Conservation (phyloP, 2,329 filamentous ascomycete species). For the Pseudovirgaria hyperparasitica region DNA sequence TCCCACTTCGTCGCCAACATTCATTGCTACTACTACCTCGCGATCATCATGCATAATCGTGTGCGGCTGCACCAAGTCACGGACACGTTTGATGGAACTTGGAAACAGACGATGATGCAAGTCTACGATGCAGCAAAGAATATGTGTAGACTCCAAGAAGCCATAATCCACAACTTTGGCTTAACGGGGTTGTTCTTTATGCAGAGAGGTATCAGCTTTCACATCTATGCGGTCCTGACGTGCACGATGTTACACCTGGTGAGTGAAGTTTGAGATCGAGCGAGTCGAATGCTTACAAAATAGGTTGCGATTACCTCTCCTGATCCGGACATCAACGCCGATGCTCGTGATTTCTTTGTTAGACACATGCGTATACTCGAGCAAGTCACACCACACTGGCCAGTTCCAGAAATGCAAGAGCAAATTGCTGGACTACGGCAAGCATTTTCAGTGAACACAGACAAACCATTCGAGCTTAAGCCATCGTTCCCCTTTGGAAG, state of each 20-base stretch:
- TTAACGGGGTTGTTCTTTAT: constrained; percentile 76
- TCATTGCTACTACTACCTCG: constrained; percentile 78
- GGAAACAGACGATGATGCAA: constrained; percentile 78
- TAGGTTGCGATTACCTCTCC: constrained; percentile 88
- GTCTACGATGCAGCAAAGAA: constrained; percentile 77
- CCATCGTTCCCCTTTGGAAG: constrained; percentile 78
- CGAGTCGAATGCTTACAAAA: constrained; percentile 6
- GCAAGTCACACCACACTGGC: constrained; percentile 68
- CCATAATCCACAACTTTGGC: constrained; percentile 62
- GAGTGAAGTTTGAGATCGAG: constrained; percentile 29
- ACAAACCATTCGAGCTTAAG: constrained; percentile 80
- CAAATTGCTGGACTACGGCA: constrained; percentile 82
- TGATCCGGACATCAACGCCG: constrained; percentile 72
- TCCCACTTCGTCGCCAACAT: constrained; percentile 83
- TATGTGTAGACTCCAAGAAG: constrained; percentile 78
- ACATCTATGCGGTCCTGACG: constrained; percentile 81
- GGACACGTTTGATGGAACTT: constrained; percentile 64
- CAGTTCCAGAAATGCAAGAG: constrained; percentile 78
- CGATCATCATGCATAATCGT: constrained; percentile 73
- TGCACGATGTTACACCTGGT: constrained; percentile 91
- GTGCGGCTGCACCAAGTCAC: constrained; percentile 67
- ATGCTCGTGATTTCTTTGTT: constrained; percentile 80
- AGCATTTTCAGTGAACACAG: constrained; percentile 78
- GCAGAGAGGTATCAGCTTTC: constrained; percentile 89
- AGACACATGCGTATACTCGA: constrained; percentile 91